phyloP scores from a whole-genome alignment of 768 basidiomycete species.

The Pulveroboletus sp. region DNA sequence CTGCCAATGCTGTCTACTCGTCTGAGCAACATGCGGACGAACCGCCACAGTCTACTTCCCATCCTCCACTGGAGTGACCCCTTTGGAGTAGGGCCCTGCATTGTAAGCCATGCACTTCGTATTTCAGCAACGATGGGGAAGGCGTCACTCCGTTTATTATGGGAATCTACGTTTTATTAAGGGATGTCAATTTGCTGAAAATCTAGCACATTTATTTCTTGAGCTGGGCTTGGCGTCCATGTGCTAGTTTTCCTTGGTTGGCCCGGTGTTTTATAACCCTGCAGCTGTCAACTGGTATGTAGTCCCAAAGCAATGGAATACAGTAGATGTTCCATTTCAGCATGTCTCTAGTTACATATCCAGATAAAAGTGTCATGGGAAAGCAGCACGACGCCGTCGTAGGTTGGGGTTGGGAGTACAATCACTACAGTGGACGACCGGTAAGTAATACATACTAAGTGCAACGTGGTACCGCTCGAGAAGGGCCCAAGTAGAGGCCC shows the following conservation, averaged over 20 bases:
- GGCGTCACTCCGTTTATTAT: not conserved
- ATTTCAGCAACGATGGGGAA: not conserved
- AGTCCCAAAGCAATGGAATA: not conserved
- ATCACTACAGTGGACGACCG: conserved; percentile 16
- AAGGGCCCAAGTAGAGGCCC: conserved; percentile 1
- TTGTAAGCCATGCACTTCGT: not conserved
- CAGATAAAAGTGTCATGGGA: not conserved
- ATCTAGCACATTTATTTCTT: conserved; percentile 4
- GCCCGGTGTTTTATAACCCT: not conserved
- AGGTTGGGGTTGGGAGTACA: conserved; percentile 9
- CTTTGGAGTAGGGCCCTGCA: not conserved
- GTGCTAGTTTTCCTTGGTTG: not conserved
- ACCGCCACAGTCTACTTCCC: not conserved
- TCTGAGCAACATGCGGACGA: conserved; percentile 8
- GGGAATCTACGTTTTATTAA: not conserved
- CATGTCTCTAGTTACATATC: conserved; percentile 7
- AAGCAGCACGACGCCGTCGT: conserved; percentile 4
- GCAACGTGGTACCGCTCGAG: conserved; percentile 6
- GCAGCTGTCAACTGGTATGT: not conserved
- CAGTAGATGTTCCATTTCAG: conserved; percentile 6
- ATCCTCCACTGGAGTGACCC: conserved; percentile 11
- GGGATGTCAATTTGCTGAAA: not conserved
- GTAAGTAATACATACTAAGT: conserved; percentile 23
- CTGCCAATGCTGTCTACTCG: conserved; percentile 10
- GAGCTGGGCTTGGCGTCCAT: not conserved